phyloP scores from a whole-genome alignment of 129 eudicot genomes.

The Helianthus tuberosus region DNA sequence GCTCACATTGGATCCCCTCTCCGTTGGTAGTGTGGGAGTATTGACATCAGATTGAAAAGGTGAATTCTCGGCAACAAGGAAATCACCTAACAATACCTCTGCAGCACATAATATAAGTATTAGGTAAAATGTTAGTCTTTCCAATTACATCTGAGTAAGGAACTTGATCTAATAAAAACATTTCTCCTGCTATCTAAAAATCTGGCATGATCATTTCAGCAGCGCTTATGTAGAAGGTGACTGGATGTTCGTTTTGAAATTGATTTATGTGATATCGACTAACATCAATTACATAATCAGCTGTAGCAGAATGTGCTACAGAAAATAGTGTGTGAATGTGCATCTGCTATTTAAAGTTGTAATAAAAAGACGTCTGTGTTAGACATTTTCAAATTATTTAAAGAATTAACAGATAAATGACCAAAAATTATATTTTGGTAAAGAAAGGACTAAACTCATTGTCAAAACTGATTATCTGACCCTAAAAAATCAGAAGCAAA shows the following conservation, averaged over 20 bases:
- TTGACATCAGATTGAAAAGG: conserved; percentile 61
- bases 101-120: conserved; percentile 32
- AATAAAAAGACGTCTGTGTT: neutral
- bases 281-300: neutral
- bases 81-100: conserved; percentile 82
- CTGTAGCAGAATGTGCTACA: neutral
- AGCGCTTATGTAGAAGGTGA: neutral
- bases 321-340: neutral
- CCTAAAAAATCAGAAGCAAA: neutral
- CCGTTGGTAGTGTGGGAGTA: conserved; percentile 53
- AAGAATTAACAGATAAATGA: neutral
- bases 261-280: neutral
- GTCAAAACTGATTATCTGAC: neutral
- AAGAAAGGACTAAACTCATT: neutral
- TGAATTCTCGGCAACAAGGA: conserved; percentile 83
- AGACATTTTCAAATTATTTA: neutral
- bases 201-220: neutral
- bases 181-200: neutral
- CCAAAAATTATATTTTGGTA: neutral
- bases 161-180: neutral
- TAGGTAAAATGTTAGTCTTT: neutral
- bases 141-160: neutral
- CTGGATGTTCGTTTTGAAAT: neutral
- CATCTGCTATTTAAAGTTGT: neutral
- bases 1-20: conserved; percentile 35